phyloP scores from a whole-genome alignment of 2,329 filamentous ascomycete species.

The Fusarium denticulatum region DNA sequence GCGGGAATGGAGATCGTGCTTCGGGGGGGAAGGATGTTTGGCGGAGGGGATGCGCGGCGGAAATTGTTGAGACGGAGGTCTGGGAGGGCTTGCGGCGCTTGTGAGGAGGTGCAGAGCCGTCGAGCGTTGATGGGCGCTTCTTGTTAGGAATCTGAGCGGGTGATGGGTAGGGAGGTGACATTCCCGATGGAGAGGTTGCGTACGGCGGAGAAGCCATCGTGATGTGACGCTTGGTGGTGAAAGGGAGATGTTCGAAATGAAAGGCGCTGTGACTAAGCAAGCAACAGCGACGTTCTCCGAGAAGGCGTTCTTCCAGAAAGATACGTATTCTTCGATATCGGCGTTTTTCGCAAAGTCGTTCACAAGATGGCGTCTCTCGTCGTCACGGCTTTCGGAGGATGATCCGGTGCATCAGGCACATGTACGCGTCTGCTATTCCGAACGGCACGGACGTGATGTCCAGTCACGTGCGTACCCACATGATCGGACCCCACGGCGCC shows the following conservation, averaged over 20 bases:
- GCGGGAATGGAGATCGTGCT: conserved; percentile 62
- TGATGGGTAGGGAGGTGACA: conserved; percentile 65
- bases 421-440: conserved; percentile 24
- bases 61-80: conserved; percentile 59
- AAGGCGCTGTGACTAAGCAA: background rate
- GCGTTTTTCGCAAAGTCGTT: background rate
- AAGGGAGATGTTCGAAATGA: background rate
- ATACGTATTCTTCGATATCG: conserved; percentile 13
- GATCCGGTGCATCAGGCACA: conserved; percentile 8
- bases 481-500: conserved; percentile 25
- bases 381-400: conserved; percentile 22
- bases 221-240: no score
- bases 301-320: background rate
- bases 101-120: conserved; percentile 59
- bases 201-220: conserved; percentile 67
- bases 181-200: conserved; percentile 60
- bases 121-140: conserved; percentile 68
- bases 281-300: background rate
- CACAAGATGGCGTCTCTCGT: background rate
- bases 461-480: background rate
- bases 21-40: conserved; percentile 84
- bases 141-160: conserved; percentile 63
- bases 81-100: conserved; percentile 78
- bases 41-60: conserved; percentile 73
- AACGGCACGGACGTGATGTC: conserved; percentile 12